Conservation (phyloP, 192 early-diverging fungal genomes). For the Backusella luteola region DNA sequence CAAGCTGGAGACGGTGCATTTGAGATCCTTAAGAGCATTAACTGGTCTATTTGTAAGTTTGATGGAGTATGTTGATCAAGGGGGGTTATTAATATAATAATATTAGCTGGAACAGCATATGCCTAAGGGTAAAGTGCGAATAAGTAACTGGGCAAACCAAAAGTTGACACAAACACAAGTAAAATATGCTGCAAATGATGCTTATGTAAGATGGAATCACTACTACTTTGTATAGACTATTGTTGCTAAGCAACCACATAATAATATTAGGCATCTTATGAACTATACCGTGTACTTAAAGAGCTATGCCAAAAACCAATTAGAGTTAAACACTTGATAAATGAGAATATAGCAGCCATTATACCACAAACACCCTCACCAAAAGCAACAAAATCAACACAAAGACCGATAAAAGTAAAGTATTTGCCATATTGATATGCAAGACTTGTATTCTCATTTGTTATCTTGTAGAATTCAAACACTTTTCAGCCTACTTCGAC, state of each 20-base stretch:
- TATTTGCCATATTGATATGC: neutral
- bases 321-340: neutral
- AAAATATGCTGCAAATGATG: constrained; percentile 30
- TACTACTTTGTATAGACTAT: no score
- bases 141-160: constrained; percentile 23
- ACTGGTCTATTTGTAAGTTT: constrained; percentile 31
- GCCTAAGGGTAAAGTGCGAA: constrained; percentile 21
- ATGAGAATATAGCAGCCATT: neutral
- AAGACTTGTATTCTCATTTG: no score
- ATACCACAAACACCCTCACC: neutral
- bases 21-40: constrained; percentile 15
- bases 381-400: neutral
- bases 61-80: no score
- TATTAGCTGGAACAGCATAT: constrained; percentile 18
- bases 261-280: constrained; percentile 11
- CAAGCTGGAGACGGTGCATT: neutral
- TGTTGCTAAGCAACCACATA: no score
- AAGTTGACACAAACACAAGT: constrained; percentile 13
- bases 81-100: neutral
- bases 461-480: neutral
- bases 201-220: constrained; percentile 20
- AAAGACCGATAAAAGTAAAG: neutral
- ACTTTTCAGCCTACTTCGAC: neutral
- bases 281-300: neutral
- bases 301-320: neutral